Evolutionary conservation across 208 protist genomes (phyloP).

Genomic region (Trichomonas gallinae): DNA sequence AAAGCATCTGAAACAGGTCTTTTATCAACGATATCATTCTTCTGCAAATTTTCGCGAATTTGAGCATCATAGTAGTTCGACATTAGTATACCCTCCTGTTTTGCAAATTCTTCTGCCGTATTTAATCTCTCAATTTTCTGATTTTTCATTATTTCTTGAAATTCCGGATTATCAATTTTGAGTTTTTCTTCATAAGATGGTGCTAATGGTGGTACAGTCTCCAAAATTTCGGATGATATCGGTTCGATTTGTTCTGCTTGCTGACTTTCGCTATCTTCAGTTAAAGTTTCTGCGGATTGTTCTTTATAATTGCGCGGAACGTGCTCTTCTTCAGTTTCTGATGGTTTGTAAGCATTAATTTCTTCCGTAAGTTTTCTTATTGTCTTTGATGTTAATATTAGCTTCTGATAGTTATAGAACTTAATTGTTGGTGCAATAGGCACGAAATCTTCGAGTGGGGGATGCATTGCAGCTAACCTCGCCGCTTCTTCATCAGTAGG

Average conservation of each 20-base stretch:
- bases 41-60: constrained; percentile 9
- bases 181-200: neutral
- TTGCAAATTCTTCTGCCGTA: neutral
- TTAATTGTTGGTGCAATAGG: neutral
- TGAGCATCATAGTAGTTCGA: neutral
- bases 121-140: neutral
- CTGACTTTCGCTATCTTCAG: neutral
- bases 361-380: neutral
- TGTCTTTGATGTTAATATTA: neutral
- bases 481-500: neutral
- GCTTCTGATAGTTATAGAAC: neutral
- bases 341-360: neutral
- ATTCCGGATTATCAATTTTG: neutral
- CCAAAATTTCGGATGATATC: neutral
- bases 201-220: neutral
- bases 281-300: neutral
- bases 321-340: neutral
- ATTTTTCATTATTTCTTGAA: neutral
- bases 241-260: neutral
- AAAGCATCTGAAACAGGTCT: neutral
- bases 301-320: neutral
- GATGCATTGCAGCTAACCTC: neutral
- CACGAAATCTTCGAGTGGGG: neutral
- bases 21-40: neutral
- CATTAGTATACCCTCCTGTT: neutral